Percentiles rank a stretch among this genome's conserved stretches.
Evolutionary conservation across 371 early-diverging fungal species (phyloP).

Genomic region (Zychaea mexicana): DNA sequence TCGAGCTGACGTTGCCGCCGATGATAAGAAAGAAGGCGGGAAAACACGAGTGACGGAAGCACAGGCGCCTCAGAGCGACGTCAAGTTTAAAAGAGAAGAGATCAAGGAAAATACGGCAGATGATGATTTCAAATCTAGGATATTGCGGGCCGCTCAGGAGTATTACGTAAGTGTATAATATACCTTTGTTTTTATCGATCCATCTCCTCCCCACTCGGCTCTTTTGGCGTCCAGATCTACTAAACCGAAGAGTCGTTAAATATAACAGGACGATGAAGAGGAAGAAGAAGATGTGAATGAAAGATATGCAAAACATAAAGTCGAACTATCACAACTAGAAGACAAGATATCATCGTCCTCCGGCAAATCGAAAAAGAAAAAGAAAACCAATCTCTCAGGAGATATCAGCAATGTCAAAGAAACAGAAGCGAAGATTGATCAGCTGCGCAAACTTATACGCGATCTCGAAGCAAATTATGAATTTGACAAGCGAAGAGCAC

Average conservation of each 20-base stretch:
- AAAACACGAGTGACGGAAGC: not conserved
- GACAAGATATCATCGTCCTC: constrained; percentile 23
- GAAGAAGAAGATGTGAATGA: constrained; percentile 30
- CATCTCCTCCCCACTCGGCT: no score
- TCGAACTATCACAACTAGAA: constrained; percentile 29
- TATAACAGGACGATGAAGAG: constrained; percentile 24
- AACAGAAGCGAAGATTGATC: constrained; percentile 43
- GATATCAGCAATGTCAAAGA: constrained; percentile 11
- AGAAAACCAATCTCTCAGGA: constrained; percentile 19
- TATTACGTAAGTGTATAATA: constrained; percentile 25
- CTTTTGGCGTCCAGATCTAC: no score
- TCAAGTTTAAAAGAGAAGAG: not conserved
- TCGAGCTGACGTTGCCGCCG: constrained; percentile 2
- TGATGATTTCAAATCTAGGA: constrained; percentile 32
- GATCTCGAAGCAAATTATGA: constrained; percentile 55
- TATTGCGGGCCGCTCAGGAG: constrained; percentile 30
- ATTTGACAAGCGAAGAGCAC: constrained; percentile 44
- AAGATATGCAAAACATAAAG: constrained; percentile 28
- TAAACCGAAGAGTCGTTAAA: not conserved
- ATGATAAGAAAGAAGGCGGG: not conserved
- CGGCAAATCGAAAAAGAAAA: constrained; percentile 32
- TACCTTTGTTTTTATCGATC: not conserved
- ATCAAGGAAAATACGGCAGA: not conserved
- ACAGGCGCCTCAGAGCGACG: not conserved
- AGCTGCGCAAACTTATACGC: constrained; percentile 45